A percentile compares a stretch with the other conserved stretches of the same genome.
Evolutionary conservation across 192 early-diverging fungal genomes (phyloP).

Genomic region (Thoreauomyces humboldtii): DNA sequence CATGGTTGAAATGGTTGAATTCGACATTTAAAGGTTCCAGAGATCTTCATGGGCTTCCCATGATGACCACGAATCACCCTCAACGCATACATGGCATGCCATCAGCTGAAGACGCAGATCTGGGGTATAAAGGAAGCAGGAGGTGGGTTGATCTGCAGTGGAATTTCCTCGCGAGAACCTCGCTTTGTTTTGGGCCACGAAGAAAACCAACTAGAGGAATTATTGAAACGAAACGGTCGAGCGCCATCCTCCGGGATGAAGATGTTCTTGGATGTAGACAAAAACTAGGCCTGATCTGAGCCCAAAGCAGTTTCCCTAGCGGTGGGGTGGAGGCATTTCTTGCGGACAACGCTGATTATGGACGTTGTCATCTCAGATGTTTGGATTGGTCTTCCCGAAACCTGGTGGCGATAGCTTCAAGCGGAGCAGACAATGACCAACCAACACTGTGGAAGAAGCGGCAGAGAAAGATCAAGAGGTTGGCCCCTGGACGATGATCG

Average conservation of each 20-base stretch:
- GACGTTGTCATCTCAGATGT: not conserved
- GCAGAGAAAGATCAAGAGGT: not conserved
- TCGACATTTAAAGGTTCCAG: too few species aligned
- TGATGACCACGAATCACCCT: too few species aligned
- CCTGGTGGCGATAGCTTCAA: not conserved
- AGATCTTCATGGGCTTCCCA: too few species aligned
- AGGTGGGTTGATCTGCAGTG: too few species aligned
- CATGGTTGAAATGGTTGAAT: too few species aligned
- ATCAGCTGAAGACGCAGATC: too few species aligned
- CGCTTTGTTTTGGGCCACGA: too few species aligned
- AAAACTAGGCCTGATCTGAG: not conserved
- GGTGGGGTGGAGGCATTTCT: not conserved
- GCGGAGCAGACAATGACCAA: not conserved
- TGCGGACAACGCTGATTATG: not conserved
- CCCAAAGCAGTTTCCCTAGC: not conserved
- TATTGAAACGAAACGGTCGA: not conserved
- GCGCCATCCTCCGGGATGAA: not conserved
- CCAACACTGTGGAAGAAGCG: not conserved
- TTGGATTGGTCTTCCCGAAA: slow-evolving; percentile 2
- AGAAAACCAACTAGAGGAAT: not conserved
- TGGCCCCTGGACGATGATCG: not conserved
- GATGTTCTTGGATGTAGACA: not conserved
- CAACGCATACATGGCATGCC: too few species aligned
- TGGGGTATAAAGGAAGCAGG: too few species aligned
- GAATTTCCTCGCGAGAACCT: too few species aligned